These are phyloP conservation scores for Fusarium siculi DNA, from an alignment of 2,329 filamentous ascomycete species.

Conservation along the genomic window DNA sequence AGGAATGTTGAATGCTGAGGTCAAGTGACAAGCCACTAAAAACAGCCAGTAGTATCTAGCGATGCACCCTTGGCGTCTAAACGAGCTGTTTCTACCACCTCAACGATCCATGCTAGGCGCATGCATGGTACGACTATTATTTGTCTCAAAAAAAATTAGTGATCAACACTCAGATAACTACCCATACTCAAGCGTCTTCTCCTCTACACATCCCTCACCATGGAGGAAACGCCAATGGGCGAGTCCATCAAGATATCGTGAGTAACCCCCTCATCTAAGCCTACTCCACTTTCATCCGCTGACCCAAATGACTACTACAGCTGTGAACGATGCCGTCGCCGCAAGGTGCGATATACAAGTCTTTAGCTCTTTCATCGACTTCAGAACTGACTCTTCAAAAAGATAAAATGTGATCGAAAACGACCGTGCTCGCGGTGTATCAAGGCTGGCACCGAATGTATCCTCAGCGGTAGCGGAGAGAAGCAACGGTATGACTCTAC, in stretches of 20 bases:
- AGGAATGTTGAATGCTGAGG: not conserved
- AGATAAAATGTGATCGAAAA: constrained; percentile 65
- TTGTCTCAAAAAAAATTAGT: not conserved
- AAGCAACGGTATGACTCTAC: constrained; percentile 52
- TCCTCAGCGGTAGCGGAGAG: constrained; percentile 54
- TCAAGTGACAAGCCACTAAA: constrained; percentile 34
- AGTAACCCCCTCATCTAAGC: constrained; percentile 36
- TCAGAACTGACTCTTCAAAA: not conserved
- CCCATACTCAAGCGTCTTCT: not conserved
- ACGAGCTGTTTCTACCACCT: constrained; percentile 16
- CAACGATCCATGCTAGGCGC: constrained; percentile 3
- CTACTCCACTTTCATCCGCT: constrained; percentile 4
- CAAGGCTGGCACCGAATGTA: constrained; percentile 54
- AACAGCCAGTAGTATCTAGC: not conserved
- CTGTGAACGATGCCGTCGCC: constrained; percentile 56
- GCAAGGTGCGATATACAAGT: constrained; percentile 49
- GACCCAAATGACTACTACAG: constrained; percentile 40
- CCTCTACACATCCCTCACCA: constrained; percentile 5
- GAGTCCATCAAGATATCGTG: constrained; percentile 52
- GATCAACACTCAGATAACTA: not conserved
- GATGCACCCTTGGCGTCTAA: constrained; percentile 27
- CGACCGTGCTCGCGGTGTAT: constrained; percentile 62
- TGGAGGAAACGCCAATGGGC: constrained; percentile 50
- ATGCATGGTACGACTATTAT: not conserved
- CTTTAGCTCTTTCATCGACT: not conserved